phyloP scores from a whole-genome alignment of 106 monocot genomes.

The Acorus gramineus region DNA sequence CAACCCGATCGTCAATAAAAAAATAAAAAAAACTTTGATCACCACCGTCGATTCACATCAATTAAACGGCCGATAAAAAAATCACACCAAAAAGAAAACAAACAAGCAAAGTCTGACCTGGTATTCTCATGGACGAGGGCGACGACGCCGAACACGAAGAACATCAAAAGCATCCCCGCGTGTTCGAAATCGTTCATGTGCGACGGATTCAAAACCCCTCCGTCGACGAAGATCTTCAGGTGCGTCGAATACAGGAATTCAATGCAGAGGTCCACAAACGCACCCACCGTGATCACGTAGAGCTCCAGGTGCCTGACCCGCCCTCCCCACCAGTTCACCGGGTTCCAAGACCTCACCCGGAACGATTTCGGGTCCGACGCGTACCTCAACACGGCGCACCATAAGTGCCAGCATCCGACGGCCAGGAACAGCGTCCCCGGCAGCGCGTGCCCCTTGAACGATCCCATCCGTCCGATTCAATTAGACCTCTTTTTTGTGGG shows the following conservation, averaged over 20 bases:
- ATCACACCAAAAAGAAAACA: no score
- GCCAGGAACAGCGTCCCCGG: constrained; percentile 80
- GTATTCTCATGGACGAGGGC: constrained; percentile 74
- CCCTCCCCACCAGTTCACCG: constrained; percentile 28
- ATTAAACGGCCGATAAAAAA: no score
- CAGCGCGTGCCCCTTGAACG: constrained; percentile 88
- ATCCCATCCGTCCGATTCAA: constrained; percentile 44
- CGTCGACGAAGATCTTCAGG: constrained; percentile 53
- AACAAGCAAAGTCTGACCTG: constrained; percentile 26
- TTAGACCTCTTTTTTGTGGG: no score
- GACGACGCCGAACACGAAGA: constrained; percentile 73
- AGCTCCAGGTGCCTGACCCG: constrained; percentile 59
- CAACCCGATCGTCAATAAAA: no score
- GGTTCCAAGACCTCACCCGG: constrained; percentile 65
- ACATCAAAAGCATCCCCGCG: constrained; percentile 96
- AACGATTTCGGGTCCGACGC: constrained; percentile 56
- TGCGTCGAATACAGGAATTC: constrained; percentile 91
- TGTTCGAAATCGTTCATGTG: constrained; percentile 99
- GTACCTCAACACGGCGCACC: constrained; percentile 54
- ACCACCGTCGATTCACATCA: no score
- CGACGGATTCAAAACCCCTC: constrained; percentile 54
- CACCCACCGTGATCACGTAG: constrained; percentile 64
- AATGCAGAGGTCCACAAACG: constrained; percentile 79
- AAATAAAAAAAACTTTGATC: no score
- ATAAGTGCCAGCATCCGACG: constrained; percentile 87